Conservation (phyloP, 1,139 yeast genomes). For the Debaryomyces udenii region DNA sequence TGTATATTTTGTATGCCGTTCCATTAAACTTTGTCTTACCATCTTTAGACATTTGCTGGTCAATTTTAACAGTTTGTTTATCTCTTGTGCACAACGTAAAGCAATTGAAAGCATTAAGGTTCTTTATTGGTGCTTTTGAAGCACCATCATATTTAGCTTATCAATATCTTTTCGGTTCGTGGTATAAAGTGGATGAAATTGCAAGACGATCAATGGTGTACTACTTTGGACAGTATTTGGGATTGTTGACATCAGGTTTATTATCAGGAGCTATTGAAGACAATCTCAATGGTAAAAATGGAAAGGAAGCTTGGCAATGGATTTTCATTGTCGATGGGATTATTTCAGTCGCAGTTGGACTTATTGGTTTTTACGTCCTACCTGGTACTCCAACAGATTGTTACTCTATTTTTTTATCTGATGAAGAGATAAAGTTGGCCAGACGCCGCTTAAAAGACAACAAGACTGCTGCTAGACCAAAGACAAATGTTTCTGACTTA, state of each 20-base stretch:
- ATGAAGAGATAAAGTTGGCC: slow-evolving; percentile 67
- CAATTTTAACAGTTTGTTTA: slow-evolving; percentile 60
- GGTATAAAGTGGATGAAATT: slow-evolving; percentile 58
- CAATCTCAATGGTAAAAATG: slow-evolving; percentile 47
- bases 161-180: slow-evolving; percentile 63
- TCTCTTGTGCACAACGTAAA: slow-evolving; percentile 49
- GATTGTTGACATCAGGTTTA: slow-evolving; percentile 64
- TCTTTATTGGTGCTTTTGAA: slow-evolving; percentile 65
- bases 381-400: slow-evolving; percentile 74
- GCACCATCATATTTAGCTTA: slow-evolving; percentile 62
- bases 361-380: slow-evolving; percentile 60
- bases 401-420: slow-evolving; percentile 56
- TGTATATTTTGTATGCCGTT: slow-evolving; percentile 45
- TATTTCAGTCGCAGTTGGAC: slow-evolving; percentile 60
- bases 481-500: slow-evolving; percentile 32
- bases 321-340: slow-evolving; percentile 69
- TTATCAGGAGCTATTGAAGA: slow-evolving; percentile 63
- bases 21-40: slow-evolving; percentile 63
- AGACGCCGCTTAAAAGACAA: slow-evolving; percentile 55
- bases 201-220: slow-evolving; percentile 63
- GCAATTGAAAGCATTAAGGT: slow-evolving; percentile 59
- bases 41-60: slow-evolving; percentile 65
- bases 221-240: slow-evolving; percentile 62
- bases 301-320: slow-evolving; percentile 73
- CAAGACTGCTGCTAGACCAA: slow-evolving; percentile 34